phyloP scores from a whole-genome alignment of 352 stramenopile species.

The Pythium guiyangense region DNA sequence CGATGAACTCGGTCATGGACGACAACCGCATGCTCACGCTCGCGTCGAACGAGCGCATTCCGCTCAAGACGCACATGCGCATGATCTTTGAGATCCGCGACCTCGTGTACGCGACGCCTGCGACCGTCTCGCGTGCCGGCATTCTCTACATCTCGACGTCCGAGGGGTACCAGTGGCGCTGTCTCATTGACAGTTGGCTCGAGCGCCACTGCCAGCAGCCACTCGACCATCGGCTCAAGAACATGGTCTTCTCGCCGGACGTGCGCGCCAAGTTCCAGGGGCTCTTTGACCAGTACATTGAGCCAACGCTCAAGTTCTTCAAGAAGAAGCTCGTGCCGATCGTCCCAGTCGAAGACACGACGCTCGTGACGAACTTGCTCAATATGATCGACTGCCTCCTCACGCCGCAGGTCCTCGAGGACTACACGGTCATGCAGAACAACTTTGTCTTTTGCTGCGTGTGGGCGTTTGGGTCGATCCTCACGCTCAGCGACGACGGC shows the following conservation, averaged over 20 bases:
- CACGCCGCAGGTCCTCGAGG: conserved; percentile 69
- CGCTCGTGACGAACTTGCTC: conserved; percentile 89
- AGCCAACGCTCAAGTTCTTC: conserved; percentile 91
- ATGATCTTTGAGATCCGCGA: conserved; percentile 98
- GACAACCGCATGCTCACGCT: conserved; percentile 96
- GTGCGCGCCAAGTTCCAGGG: conserved; percentile 72
- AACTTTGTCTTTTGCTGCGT: conserved; percentile 95
- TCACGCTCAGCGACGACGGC: conserved; percentile 92
- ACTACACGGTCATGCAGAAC: conserved; percentile 84
- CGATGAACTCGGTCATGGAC: conserved; percentile 97
- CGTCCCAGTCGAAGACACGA: conserved; percentile 92
- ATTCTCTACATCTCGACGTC: conserved; percentile 96
- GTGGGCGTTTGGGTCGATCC: conserved; percentile 92
- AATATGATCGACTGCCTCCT: conserved; percentile 94
- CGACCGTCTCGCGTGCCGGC: conserved; percentile 92
- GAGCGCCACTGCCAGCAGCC: conserved; percentile 66
- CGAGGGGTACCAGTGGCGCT: conserved; percentile 93
- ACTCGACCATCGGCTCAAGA: conserved; percentile 57
- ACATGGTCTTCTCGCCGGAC: conserved; percentile 78
- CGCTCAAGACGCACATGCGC: conserved; percentile 94
- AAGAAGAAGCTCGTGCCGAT: conserved; percentile 91
- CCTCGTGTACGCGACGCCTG: conserved; percentile 93
- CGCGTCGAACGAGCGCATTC: conserved; percentile 95
- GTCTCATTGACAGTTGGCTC: conserved; percentile 92
- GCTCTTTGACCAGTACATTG: conserved; percentile 92